phyloP scores from a whole-genome alignment of 2,329 filamentous ascomycete genomes.

The Orbilia javanica region DNA sequence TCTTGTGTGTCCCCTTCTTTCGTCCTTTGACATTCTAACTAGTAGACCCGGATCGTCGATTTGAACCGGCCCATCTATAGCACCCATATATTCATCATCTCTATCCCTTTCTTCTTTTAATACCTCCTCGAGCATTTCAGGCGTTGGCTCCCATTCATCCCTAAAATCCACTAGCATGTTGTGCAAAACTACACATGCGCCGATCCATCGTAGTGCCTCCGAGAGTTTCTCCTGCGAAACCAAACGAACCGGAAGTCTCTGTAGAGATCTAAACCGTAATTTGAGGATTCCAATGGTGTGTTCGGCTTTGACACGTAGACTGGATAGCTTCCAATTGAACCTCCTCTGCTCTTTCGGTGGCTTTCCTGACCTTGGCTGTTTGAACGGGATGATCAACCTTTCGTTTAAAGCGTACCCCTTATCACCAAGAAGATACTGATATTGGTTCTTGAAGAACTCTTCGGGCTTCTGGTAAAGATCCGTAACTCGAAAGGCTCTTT shows the following conservation, averaged over 20 bases:
- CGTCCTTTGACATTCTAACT: slow-evolving; percentile 16
- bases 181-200: slow-evolving; percentile 12
- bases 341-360: slow-evolving; percentile 17
- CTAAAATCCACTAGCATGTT: slow-evolving; percentile 12
- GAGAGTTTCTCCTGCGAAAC: slow-evolving; percentile 18
- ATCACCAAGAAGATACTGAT: slow-evolving; percentile 4
- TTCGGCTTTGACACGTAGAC: slow-evolving; percentile 17
- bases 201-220: slow-evolving; percentile 15
- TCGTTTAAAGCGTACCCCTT: slow-evolving; percentile 13
- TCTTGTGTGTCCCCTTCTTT: slow-evolving; percentile 20
- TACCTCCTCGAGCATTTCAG: slow-evolving; percentile 18
- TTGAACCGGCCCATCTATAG: not conserved
- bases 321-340: slow-evolving; percentile 17
- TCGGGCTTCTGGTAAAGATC: slow-evolving; percentile 7
- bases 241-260: slow-evolving; percentile 6
- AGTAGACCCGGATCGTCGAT: not conserved
- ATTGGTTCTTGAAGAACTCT: slow-evolving; percentile 11
- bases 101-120: slow-evolving; percentile 9
- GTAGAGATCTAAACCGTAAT: slow-evolving; percentile 11
- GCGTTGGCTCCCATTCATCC: slow-evolving; percentile 10
- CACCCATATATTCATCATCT: slow-evolving; percentile 11
- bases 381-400: slow-evolving; percentile 10
- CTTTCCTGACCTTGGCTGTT: slow-evolving; percentile 12
- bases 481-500: slow-evolving; percentile 6
- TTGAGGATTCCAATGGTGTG: slow-evolving; percentile 14